These are phyloP conservation scores for Colletotrichum orchidophilum DNA, from an alignment of 2,329 filamentous ascomycete genomes.

Conservation along the genomic window DNA sequence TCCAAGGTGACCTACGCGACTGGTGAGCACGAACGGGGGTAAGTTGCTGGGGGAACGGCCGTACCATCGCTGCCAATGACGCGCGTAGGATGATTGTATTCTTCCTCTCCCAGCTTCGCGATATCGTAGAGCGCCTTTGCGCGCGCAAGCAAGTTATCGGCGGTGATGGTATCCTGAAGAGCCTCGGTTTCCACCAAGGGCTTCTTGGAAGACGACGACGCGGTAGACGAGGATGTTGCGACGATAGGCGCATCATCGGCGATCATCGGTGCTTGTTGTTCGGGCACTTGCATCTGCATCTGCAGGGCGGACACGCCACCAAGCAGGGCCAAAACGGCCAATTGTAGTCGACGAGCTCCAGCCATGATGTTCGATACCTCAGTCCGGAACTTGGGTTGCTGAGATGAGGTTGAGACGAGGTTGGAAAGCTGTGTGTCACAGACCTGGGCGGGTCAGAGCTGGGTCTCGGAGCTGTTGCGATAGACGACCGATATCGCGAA, in stretches of 20 bases:
- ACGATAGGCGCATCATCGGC: constrained; percentile 19
- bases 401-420: constrained; percentile 25
- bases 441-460: neutral
- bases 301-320: constrained; percentile 27
- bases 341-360: constrained; percentile 16
- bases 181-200: constrained; percentile 62
- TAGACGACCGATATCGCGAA: constrained; percentile 32
- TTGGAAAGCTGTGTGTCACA: constrained; percentile 25
- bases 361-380: constrained; percentile 14
- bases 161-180: constrained; percentile 66
- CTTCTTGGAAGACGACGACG: constrained; percentile 36
- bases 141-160: constrained; percentile 64
- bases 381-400: constrained; percentile 10
- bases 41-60: constrained; percentile 16
- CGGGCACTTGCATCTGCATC: constrained; percentile 23
- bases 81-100: constrained; percentile 75
- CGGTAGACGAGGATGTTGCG: neutral
- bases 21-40: constrained; percentile 24
- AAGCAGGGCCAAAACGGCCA: constrained; percentile 22
- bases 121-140: constrained; percentile 71
- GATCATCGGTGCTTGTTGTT: constrained; percentile 24
- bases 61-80: constrained; percentile 74
- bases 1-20: constrained; percentile 63
- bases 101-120: constrained; percentile 65
- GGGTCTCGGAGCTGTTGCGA: constrained; percentile 23